Conservation (phyloP, 345 rosid genomes). For the Heritiera fomes region DNA sequence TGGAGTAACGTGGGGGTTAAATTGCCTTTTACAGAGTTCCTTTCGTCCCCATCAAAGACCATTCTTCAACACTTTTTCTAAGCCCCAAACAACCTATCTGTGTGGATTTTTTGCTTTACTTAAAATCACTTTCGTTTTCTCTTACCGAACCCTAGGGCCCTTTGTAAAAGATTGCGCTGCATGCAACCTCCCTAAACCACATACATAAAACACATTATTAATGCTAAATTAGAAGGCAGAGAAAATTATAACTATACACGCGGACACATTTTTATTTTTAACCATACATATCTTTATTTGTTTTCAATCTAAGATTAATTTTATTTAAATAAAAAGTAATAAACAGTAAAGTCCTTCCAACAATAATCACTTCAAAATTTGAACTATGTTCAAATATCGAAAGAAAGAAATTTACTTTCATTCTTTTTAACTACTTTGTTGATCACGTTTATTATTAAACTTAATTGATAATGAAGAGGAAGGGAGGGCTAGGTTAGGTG, state of each 20-base stretch:
- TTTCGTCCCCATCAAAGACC: slow-evolving; percentile 7
- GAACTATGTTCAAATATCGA: too few species aligned
- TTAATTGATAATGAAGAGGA: too few species aligned
- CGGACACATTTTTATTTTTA: neutral
- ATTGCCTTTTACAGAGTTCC: neutral
- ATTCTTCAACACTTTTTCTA: slow-evolving; percentile 23
- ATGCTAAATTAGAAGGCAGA: too few species aligned
- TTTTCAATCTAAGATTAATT: too few species aligned
- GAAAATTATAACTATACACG: neutral
- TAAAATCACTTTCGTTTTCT: slow-evolving; percentile 37
- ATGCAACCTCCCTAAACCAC: neutral
- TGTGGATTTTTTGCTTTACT: slow-evolving; percentile 12
- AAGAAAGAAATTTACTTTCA: too few species aligned
- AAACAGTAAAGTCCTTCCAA: too few species aligned
- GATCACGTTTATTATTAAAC: too few species aligned
- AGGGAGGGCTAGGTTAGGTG: neutral
- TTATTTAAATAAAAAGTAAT: too few species aligned
- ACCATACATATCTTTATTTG: too few species aligned
- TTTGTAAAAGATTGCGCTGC: neutral
- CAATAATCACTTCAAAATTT: too few species aligned
- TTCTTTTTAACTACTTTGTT: too few species aligned
- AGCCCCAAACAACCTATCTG: slow-evolving; percentile 15
- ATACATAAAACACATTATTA: neutral
- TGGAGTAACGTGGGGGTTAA: slow-evolving; percentile 29
- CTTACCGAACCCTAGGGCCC: slow-evolving; percentile 31